Percentiles rank a stretch among this genome's conserved stretches.
These are phyloP conservation scores for Aquilaria sinensis DNA, from an alignment of 345 rosid species.

Conservation along the genomic window DNA sequence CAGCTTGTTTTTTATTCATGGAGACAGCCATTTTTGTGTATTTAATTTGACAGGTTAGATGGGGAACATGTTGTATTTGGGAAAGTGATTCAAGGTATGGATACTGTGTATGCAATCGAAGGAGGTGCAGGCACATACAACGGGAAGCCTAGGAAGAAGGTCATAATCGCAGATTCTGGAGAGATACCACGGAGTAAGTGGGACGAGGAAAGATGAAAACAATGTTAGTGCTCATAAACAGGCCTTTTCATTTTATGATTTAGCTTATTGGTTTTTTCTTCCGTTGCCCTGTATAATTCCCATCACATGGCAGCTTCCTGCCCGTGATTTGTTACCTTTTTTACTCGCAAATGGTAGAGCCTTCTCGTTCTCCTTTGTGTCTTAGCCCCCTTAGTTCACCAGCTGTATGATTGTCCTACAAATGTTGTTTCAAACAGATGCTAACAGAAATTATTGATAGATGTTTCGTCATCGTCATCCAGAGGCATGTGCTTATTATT, in stretches of 20 bases:
- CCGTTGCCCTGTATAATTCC: conserved; percentile 15
- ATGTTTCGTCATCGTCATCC: no score
- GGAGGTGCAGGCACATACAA: conserved; percentile 98
- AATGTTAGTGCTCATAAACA: not conserved
- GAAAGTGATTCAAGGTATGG: conserved; percentile 95
- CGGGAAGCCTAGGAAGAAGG: conserved; percentile 91
- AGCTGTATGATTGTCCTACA: not conserved
- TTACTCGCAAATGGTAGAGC: conserved; percentile 16
- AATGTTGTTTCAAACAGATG: conserved; percentile 1
- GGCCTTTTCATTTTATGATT: conserved; percentile 4
- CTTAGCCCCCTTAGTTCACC: not conserved
- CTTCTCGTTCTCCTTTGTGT: not conserved
- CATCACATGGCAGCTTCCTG: not conserved
- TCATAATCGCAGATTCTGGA: conserved; percentile 70
- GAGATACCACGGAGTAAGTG: conserved; percentile 86
- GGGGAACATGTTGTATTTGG: conserved; percentile 96
- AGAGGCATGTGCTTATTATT: no score
- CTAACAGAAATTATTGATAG: no score
- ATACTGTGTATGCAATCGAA: conserved; percentile 74
- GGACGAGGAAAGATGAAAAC: conserved; percentile 65
- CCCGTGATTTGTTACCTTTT: not conserved
- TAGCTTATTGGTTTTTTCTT: conserved; percentile 15
- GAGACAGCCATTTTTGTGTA: no score
- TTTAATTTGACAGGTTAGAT: conserved; percentile 58
- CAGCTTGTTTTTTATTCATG: no score